phyloP scores from a whole-genome alignment of 352 stramenopile genomes.

The Pythium apleroticum region DNA sequence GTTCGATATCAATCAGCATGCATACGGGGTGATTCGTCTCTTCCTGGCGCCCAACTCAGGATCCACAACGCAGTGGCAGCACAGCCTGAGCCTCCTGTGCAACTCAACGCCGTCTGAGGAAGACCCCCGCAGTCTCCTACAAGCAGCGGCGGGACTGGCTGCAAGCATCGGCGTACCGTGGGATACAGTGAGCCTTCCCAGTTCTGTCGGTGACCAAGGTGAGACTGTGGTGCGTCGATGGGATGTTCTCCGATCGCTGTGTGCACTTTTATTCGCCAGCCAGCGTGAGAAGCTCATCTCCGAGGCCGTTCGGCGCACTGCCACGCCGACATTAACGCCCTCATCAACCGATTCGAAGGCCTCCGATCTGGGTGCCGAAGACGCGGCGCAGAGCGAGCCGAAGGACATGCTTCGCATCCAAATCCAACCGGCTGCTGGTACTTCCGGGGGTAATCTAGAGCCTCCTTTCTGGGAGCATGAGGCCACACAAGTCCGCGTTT shows the following conservation, averaged over 20 bases:
- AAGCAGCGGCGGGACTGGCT: background rate
- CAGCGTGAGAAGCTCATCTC: constrained; percentile 24
- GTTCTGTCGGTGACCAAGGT: background rate
- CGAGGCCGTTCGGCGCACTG: constrained; percentile 11
- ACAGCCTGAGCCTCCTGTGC: background rate
- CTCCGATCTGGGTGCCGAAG: constrained; percentile 1
- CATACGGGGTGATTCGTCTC: constrained; percentile 41
- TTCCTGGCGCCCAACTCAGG: constrained; percentile 16
- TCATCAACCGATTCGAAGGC: constrained; percentile 8
- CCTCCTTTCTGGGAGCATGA: background rate
- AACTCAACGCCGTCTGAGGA: background rate
- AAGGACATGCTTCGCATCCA: constrained; percentile 2
- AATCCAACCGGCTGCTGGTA: background rate
- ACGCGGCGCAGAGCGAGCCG: background rate
- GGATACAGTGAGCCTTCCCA: background rate
- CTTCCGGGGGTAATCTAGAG: background rate
- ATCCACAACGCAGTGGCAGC: constrained; percentile 10
- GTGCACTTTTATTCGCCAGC: constrained; percentile 1
- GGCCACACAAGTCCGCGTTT: background rate
- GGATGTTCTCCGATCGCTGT: background rate
- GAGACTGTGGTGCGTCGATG: background rate
- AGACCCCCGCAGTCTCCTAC: background rate
- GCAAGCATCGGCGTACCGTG: background rate
- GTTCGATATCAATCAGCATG: constrained; percentile 44
- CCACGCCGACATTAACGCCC: constrained; percentile 1